Base-by-base conservation (phyloP, 1,139 yeast genomes). In the Suhomyces panamericanus region DNA sequence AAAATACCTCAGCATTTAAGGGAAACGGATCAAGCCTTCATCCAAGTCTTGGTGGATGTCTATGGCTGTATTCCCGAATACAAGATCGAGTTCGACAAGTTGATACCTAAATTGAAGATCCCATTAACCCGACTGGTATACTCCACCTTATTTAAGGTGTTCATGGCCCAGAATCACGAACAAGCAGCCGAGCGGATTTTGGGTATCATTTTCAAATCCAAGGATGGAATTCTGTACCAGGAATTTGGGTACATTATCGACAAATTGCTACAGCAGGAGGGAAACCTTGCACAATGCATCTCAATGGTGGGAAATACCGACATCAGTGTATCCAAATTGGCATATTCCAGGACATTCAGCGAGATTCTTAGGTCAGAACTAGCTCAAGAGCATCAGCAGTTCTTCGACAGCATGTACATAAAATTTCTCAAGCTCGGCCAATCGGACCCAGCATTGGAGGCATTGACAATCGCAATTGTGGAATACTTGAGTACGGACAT, bases 41-140 rank as follows among this genome's bases (percentile, higher is more conserved):
- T 37, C 12, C 38, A 39, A 7, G n/a, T 41, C 11, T 17, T 40
- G 29, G 26, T 41, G 13, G 47, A 38, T 12, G 39, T 39, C n/a
- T 46, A 46, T 26, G 47, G 47, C 3, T 35, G 42, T n/a, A 28
- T 35, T 14, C 32, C 31, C 5, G 33, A 15, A 5, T 30, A 33
- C 16, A 36, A 33, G 16, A 14, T 38, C 0, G 49, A 54, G 36
- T 64, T 67, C 42, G 54, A 60, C 20, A 38, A 37, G 5, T 47
- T 65, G 15, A 47, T 67, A 3, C 53, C 55, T 26, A 43, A 48
- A n/a, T 46, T 70, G 10, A 43, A 42, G 12, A 57, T 66, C 2
- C 77, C 76, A 6, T 49, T 70, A 17, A 50, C 58, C 29, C 54
- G 75, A 32, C 62, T 60, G 53, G 61, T 71, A 1, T 55, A 72